Percentiles rank a stretch among this genome's conserved stretches.
phyloP scores from a whole-genome alignment of 768 basidiomycete genomes.

The Suillus luteus region DNA sequence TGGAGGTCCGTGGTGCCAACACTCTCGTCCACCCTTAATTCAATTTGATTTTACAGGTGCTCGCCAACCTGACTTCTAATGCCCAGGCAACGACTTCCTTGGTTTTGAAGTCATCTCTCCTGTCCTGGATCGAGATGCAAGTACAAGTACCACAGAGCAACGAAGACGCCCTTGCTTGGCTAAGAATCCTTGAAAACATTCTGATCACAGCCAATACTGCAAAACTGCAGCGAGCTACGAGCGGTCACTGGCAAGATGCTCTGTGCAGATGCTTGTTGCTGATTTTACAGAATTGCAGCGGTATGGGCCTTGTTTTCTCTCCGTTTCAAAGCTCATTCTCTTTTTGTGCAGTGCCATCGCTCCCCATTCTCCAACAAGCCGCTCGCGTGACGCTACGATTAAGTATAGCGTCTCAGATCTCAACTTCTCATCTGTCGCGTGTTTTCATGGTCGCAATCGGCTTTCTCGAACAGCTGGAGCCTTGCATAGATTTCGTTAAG shows the following conservation, averaged over 20 bases:
- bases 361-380: conserved; percentile 24
- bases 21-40: background rate
- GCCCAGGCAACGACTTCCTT: conserved; percentile 68
- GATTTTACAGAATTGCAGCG: conserved; percentile 37
- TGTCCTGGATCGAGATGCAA: conserved; percentile 86
- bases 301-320: background rate
- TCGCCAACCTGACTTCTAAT: conserved; percentile 75
- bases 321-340: background rate
- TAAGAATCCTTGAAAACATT: conserved; percentile 66
- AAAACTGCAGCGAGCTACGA: conserved; percentile 56
- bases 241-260: conserved; percentile 60
- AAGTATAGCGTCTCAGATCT: conserved; percentile 34
- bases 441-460: conserved; percentile 34
- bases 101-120: conserved; percentile 66
- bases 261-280: conserved; percentile 53
- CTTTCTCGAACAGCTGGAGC: conserved; percentile 35
- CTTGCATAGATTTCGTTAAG: conserved; percentile 2
- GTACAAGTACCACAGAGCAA: conserved; percentile 32
- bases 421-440: conserved; percentile 27
- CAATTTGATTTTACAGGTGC: conserved; percentile 48
- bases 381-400: conserved; percentile 39
- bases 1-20: conserved; percentile 56
- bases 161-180: conserved; percentile 56
- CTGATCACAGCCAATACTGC: conserved; percentile 47
- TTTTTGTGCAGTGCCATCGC: conserved; percentile 20